These are phyloP conservation scores for Fomitopsis betulina DNA, from an alignment of 1,284 basidiomycete species.

Conservation along the genomic window DNA sequence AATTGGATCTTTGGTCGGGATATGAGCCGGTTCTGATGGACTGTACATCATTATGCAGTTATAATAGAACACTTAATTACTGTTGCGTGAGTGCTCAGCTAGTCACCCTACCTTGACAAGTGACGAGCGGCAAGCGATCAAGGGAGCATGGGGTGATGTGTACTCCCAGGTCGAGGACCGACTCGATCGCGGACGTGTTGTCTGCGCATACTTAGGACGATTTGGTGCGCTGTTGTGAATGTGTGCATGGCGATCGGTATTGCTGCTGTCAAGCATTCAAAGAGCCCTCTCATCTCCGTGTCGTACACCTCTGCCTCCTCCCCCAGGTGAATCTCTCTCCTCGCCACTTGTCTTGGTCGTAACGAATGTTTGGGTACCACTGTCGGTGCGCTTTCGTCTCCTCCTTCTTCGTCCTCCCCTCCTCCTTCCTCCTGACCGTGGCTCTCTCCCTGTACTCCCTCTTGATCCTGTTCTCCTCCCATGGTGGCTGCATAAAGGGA, in stretches of 20 bases:
- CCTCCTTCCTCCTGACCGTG: not conserved
- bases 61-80: too few species aligned
- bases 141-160: too few species aligned
- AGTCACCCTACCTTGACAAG: too few species aligned
- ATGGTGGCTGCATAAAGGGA: not conserved
- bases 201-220: conserved; percentile 21
- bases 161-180: conserved; percentile 13
- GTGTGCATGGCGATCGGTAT: not conserved
- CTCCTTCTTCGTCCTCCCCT: conserved; percentile 11
- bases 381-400: not conserved
- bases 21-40: conserved; percentile 61
- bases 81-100: too few species aligned
- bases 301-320: conserved; percentile 25
- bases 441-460: not conserved
- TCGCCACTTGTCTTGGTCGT: not conserved
- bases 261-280: not conserved
- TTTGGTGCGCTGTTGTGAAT: conserved; percentile 5
- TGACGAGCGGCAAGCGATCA: too few species aligned
- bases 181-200: conserved; percentile 13
- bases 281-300: conserved; percentile 19
- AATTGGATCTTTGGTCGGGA: conserved; percentile 81
- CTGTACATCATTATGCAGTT: too few species aligned
- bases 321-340: conserved; percentile 17
- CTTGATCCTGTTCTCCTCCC: not conserved
- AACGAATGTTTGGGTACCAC: not conserved